Evolutionary conservation across 2,329 filamentous ascomycete species (phyloP), one percentile per base, ranked within the genome.

Genomic region (Pseudogymnoascus sp.): DNA sequence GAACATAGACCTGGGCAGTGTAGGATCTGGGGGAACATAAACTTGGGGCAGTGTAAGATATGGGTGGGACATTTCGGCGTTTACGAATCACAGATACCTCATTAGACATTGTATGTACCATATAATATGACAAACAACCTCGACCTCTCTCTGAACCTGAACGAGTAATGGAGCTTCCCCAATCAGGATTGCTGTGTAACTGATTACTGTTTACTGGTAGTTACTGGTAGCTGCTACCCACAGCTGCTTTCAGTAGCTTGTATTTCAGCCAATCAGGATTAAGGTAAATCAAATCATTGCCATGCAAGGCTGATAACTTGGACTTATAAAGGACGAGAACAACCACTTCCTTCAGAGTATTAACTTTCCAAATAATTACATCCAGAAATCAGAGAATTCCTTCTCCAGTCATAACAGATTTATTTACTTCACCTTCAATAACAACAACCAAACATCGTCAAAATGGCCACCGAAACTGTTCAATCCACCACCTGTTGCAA

Each of bases 401-500:
- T 35, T 31, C 33, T 16, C 16, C 12, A 35, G 5, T 33, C 6
- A 18, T 2, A 33, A 33, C 33, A 55, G 6, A 18, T 21, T 21
- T 12, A 55, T 33, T 35, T 55, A 55, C n/a, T 21, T 55, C n/a
- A 9, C 49, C 18, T 31, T 14, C 28, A 55, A 55, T 5, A 49
- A 33, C 28, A 55, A 55, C 28, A 18, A 3, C 28, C 49, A 12
- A 21, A 55, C 49, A 33, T 25, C 28, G 28, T 18, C 28, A 55
- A 8, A 18, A 55, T 55, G 49, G 49, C n/a, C 18, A 35, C 41
- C 28, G 70, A 64, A 67, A 73, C 72, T 68, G 62, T 66, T 63
- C 62, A 67, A 43, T 64, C 70, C 66, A 67, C 65, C 33, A 72
- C 72, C 61, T 73, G 72, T 61, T 73, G 72, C 63, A 62, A 68